Percentiles rank a stretch among this genome's conserved stretches.
phyloP scores from a whole-genome alignment of 2,329 filamentous ascomycete species.

The Penicillium sclerotiorum region DNA sequence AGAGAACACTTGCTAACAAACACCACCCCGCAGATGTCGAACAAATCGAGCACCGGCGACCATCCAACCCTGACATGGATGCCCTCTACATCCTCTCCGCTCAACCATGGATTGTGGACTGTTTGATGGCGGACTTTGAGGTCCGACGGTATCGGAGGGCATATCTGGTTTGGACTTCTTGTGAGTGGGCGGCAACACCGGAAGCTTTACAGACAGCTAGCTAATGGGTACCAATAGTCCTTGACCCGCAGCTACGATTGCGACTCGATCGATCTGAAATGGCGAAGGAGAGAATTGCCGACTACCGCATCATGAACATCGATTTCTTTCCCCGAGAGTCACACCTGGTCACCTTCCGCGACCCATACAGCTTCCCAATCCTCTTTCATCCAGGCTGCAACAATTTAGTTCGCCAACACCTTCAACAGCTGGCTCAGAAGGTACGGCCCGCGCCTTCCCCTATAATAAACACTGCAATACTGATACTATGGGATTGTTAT shows the following conservation, averaged over 20 bases:
- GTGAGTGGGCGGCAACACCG: slow-evolving; percentile 44
- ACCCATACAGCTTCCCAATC: slow-evolving; percentile 93
- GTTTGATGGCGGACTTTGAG: slow-evolving; percentile 89
- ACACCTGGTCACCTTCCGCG: slow-evolving; percentile 84
- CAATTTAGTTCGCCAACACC: slow-evolving; percentile 75
- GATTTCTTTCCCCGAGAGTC: slow-evolving; percentile 92
- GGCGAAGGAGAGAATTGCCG: slow-evolving; percentile 73
- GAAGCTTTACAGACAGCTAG: slow-evolving; percentile 4
- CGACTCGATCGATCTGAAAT: slow-evolving; percentile 72
- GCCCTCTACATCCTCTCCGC: slow-evolving; percentile 91
- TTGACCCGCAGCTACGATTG: slow-evolving; percentile 70
- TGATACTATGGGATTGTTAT: slow-evolving; percentile 21
- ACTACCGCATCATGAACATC: slow-evolving; percentile 79
- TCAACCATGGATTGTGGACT: slow-evolving; percentile 85
- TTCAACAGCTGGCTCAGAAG: slow-evolving; percentile 86
- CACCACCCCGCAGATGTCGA: slow-evolving; percentile 69
- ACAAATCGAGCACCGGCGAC: slow-evolving; percentile 83
- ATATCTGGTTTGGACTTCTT: slow-evolving; percentile 82
- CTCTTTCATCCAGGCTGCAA: slow-evolving; percentile 92
- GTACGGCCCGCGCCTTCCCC: slow-evolving; percentile 51
- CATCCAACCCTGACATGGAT: slow-evolving; percentile 85
- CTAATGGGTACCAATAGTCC: slow-evolving; percentile 51
- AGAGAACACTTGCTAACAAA: slow-evolving; percentile 17
- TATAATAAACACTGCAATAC: neutral
- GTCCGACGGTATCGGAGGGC: slow-evolving; percentile 76